Conservation (phyloP, 2,329 filamentous ascomycete genomes). For the Coniochaeta hoffmannii region DNA sequence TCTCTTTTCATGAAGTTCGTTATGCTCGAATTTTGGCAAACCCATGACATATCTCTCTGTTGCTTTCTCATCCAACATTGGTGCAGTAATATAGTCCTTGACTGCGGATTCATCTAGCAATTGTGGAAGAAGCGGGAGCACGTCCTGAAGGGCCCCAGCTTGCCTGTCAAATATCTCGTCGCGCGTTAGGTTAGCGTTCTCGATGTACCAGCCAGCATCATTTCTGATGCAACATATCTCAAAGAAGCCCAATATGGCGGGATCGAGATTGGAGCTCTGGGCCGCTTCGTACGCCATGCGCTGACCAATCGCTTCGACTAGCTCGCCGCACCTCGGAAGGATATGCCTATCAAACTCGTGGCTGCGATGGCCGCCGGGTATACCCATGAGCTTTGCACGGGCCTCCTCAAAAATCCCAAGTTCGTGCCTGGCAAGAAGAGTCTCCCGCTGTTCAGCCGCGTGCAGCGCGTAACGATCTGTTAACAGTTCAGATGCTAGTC, state of each 20-base stretch:
- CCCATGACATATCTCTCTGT: too few species aligned
- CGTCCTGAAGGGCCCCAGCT: not conserved
- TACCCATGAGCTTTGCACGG: not conserved
- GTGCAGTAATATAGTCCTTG: conserved; percentile 1
- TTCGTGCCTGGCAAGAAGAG: not conserved
- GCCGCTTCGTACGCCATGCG: conserved; percentile 2
- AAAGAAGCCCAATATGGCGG: conserved; percentile 1
- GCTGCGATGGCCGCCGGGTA: not conserved
- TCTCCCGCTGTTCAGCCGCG: not conserved
- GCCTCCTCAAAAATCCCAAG: conserved; percentile 1
- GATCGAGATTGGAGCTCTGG: not conserved
- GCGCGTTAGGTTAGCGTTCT: conserved; percentile 1
- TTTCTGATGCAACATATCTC: not conserved
- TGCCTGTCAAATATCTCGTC: not conserved
- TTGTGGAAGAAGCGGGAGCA: conserved; percentile 1
- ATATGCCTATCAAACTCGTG: not conserved
- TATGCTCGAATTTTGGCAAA: too few species aligned
- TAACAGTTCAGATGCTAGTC: conserved; percentile 1
- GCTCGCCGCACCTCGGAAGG: not conserved
- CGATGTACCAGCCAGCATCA: not conserved
- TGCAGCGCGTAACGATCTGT: not conserved
- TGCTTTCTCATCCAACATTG: conserved; percentile 1
- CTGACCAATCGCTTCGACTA: not conserved
- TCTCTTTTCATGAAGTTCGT: too few species aligned
- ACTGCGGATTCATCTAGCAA: not conserved